Percentiles rank a stretch among this genome's conserved stretches.
Evolutionary conservation across 2,329 filamentous ascomycete genomes (phyloP).

Genomic region (Cadophora malorum): DNA sequence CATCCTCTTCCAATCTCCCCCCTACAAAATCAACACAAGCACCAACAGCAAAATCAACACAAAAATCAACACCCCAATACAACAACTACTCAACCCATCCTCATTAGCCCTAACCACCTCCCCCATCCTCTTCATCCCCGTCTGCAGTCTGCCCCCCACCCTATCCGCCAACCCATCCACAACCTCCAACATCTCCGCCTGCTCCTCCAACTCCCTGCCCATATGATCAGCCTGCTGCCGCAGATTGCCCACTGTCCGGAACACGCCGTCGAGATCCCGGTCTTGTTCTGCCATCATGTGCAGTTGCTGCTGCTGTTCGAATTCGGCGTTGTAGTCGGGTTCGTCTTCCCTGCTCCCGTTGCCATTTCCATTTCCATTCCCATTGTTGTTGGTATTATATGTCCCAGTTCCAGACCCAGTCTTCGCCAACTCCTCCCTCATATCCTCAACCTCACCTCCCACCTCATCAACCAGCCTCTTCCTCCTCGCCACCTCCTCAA

Average conservation of each 20-base stretch:
- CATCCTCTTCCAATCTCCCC: too few species aligned
- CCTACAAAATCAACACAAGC: constrained; percentile 69
- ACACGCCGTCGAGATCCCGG: constrained; percentile 88
- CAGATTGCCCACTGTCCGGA: constrained; percentile 89
- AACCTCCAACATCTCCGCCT: constrained; percentile 84
- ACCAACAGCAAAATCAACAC: constrained; percentile 87
- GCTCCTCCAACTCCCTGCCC: constrained; percentile 95
- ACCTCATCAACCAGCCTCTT: constrained; percentile 86
- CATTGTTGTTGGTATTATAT: not conserved
- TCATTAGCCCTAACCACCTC: constrained; percentile 89
- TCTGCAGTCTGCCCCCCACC: constrained; percentile 84
- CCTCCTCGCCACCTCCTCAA: constrained; percentile 81
- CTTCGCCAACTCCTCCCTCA: constrained; percentile 82
- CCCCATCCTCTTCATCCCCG: constrained; percentile 84
- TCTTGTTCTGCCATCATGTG: constrained; percentile 96
- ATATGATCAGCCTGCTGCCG: constrained; percentile 92
- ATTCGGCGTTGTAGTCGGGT: constrained; percentile 68
- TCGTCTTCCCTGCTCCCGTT: constrained; percentile 48
- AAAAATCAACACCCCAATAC: constrained; percentile 86
- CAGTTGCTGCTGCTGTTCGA: constrained; percentile 89
- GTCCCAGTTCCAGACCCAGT: constrained; percentile 49
- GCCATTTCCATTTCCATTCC: constrained; percentile 45
- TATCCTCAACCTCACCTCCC: constrained; percentile 85
- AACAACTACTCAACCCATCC: constrained; percentile 86
- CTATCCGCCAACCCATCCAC: constrained; percentile 86